A percentile compares a stretch with the other conserved stretches of the same genome.
Conservation (phyloP, 805 yeast genomes). For the Candida odintsovae region DNA sequence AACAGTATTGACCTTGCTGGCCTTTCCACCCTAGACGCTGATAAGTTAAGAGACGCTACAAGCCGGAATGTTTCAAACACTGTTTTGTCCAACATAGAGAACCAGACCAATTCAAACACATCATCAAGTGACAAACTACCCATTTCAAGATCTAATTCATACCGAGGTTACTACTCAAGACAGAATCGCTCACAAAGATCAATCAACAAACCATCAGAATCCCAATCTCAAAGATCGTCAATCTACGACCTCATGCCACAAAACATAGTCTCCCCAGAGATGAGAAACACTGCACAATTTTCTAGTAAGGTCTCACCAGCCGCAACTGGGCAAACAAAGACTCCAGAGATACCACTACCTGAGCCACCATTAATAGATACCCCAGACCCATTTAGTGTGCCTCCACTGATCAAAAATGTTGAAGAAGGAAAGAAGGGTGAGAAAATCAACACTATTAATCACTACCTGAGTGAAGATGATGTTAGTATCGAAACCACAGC, state of each 20-base stretch:
- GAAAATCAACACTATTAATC: background rate
- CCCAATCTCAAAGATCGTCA: background rate
- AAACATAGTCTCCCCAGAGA: background rate
- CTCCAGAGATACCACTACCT: conserved; percentile 10
- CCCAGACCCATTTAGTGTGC: background rate
- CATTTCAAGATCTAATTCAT: conserved; percentile 1
- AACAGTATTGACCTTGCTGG: conserved; percentile 19
- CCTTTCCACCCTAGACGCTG: conserved; percentile 15
- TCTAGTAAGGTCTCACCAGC: background rate
- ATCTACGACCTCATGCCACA: background rate
- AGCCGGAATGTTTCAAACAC: background rate
- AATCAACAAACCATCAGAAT: background rate
- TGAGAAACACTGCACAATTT: background rate
- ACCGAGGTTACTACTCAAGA: background rate
- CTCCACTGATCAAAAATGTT: background rate
- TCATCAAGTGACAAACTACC: background rate
- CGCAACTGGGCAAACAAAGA: background rate
- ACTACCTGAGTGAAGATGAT: background rate
- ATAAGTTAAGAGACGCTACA: conserved; percentile 3
- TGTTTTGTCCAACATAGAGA: background rate
- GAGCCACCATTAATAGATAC: conserved; percentile 8
- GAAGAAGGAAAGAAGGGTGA: background rate
- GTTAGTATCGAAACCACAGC: background rate
- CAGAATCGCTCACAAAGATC: background rate
- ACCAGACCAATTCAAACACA: background rate